Evolutionary conservation across 1,139 yeast genomes (phyloP), one percentile per base, ranked within the genome.

Genomic region (Yamadazyma diospyri): DNA sequence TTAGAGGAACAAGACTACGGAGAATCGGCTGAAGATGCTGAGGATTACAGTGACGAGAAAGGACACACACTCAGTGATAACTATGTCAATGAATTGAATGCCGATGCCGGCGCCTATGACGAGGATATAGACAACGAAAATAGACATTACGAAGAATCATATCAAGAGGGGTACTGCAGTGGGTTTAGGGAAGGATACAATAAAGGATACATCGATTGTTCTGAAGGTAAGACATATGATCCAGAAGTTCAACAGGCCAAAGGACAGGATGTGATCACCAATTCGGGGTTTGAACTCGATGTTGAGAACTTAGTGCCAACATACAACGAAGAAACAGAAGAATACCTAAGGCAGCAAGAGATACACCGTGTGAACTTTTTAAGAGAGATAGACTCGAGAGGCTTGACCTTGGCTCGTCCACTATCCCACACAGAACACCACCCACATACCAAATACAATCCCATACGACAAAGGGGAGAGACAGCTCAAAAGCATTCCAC

Each of bases 331-430:
- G 11, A 30, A 1, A 15, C 31, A 10, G 14, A 31, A 14, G 31
- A 34, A 15, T 59, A 45, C 35, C 8, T 53, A 8, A 41, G 35
- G 18, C 30, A 42, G 5, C 57, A 50, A 33, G 34, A 43, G 26
- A 33, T 37, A 4, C 65, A 60, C 33, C 41, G 36, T 25, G 37
- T 34, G 10, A 46, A 46, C 22, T 61, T 61, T 33, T 31, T 49
- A 16, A 35, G 47, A 19, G 65, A 61, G 34, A 48, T 59, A 6
- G 27, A 43, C 24, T 7, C 24, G n/a, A 23, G 14, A n/a, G 33
- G 29, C 10, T 20, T 25, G 13, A 15, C 20, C 15, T 28, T 28
- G 20, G 21, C 21, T 10, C 8, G 13, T 16, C 16, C 10, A 23
- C 12, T 6, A 13, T 19, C 29, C 13, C n/a, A 12, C 19, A 14